Percentiles rank a stretch among this genome's conserved stretches.
These are phyloP conservation scores for Colletotrichum cereale DNA, from an alignment of 2,329 filamentous ascomycete genomes.

Conservation along the genomic window DNA sequence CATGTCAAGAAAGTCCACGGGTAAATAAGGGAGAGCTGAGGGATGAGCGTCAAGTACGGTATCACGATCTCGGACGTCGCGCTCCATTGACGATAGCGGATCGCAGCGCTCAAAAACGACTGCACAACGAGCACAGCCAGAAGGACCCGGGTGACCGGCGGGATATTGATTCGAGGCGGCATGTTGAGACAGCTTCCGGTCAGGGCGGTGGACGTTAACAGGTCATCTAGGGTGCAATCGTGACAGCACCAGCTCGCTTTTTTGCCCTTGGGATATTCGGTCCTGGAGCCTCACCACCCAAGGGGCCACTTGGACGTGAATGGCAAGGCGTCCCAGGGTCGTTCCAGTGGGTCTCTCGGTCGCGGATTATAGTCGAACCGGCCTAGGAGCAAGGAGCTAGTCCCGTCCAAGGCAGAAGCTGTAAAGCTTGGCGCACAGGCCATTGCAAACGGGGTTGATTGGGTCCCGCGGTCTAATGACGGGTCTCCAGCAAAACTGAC, in stretches of 20 bases:
- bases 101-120: constrained; percentile 84
- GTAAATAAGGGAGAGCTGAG: constrained; percentile 84
- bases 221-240: constrained; percentile 35
- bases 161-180: constrained; percentile 89
- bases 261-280: constrained; percentile 25
- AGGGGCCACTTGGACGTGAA: constrained; percentile 32
- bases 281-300: constrained; percentile 24
- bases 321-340: constrained; percentile 29
- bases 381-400: background rate
- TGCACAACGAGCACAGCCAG: constrained; percentile 81
- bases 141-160: constrained; percentile 87
- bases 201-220: constrained; percentile 31
- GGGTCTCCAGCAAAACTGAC: constrained; percentile 33
- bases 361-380: constrained; percentile 21
- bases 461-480: constrained; percentile 22
- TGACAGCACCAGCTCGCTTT: constrained; percentile 31
- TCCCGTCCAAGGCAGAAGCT: constrained; percentile 6
- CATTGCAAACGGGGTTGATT: constrained; percentile 23
- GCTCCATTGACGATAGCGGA: constrained; percentile 79
- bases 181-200: constrained; percentile 59
- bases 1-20: constrained; percentile 93
- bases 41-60: constrained; percentile 89
- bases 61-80: constrained; percentile 76
- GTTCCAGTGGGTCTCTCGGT: constrained; percentile 16
- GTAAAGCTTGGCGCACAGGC: constrained; percentile 30